Evolutionary conservation across 352 stramenopile species (phyloP).

Genomic region (Thalassiosira oceanica): DNA sequence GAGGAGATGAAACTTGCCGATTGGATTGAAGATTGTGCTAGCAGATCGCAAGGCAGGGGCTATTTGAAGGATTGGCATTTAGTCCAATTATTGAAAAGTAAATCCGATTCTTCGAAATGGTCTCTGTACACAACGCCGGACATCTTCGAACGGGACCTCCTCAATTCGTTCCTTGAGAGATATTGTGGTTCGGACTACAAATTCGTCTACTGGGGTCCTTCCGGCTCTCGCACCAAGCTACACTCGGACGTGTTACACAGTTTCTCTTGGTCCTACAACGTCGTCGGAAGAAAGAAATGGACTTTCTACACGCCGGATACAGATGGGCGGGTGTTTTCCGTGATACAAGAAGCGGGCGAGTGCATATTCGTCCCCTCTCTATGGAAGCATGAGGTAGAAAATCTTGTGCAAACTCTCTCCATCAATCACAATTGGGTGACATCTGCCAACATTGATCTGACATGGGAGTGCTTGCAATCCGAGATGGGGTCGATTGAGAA

Average conservation of each 20-base stretch:
- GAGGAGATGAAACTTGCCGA: conserved; percentile 38
- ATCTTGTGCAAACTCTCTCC: conserved; percentile 90
- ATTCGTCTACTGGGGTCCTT: conserved; percentile 95
- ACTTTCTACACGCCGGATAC: conserved; percentile 54
- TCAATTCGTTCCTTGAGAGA: conserved; percentile 59
- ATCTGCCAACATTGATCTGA: conserved; percentile 46
- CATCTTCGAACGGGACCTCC: conserved; percentile 61
- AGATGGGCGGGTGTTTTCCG: conserved; percentile 21
- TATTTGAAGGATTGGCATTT: conserved; percentile 82
- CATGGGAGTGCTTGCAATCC: conserved; percentile 50
- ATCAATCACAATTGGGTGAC: conserved; percentile 98
- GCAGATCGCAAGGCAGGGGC: neutral
- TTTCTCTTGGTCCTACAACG: conserved; percentile 97
- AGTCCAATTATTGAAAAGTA: conserved; percentile 30
- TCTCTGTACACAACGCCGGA: conserved; percentile 54
- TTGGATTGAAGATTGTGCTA: conserved; percentile 48
- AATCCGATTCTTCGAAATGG: neutral
- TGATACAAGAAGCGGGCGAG: conserved; percentile 78
- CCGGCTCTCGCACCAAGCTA: conserved; percentile 86
- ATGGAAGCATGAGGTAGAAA: conserved; percentile 94
- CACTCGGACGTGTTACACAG: conserved; percentile 96
- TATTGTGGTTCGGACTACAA: conserved; percentile 83
- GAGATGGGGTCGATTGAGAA: conserved; percentile 63
- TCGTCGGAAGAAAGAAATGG: conserved; percentile 93
- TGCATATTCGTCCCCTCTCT: conserved; percentile 95